A percentile compares a stretch with the other conserved stretches of the same genome.
Conservation (phyloP, 306 rosid genomes). For the Fagus crenata region DNA sequence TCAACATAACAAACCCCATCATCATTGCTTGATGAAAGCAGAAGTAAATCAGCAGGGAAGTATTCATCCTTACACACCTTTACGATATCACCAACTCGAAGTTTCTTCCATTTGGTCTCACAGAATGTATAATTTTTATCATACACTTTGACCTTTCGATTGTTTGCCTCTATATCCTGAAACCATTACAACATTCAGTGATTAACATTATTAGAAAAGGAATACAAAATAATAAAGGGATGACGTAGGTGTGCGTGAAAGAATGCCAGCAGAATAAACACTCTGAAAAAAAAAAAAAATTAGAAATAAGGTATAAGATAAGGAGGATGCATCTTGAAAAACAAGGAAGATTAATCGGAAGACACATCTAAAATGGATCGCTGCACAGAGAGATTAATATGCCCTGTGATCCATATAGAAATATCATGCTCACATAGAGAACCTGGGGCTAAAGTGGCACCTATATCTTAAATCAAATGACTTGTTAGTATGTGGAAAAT, state of each 20-base stretch:
- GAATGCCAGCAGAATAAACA: not conserved
- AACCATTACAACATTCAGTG: conserved; percentile 28
- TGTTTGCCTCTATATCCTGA: conserved; percentile 35
- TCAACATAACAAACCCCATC: conserved; percentile 40
- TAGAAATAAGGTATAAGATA: no score
- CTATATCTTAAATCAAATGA: no score
- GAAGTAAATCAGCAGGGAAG: conserved; percentile 39
- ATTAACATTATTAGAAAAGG: not conserved
- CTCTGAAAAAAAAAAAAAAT: no score
- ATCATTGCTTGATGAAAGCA: conserved; percentile 33
- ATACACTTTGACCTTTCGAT: conserved; percentile 19
- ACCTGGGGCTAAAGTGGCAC: no score
- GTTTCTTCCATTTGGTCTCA: conserved; percentile 24
- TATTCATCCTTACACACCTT: conserved; percentile 32
- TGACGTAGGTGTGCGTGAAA: not conserved
- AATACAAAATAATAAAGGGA: not conserved
- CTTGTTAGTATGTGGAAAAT: no score
- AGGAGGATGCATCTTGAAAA: no score
- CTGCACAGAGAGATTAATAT: no score
- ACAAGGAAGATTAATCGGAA: no score
- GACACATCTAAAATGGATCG: no score
- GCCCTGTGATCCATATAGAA: no score
- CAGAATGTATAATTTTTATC: conserved; percentile 9
- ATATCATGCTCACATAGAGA: no score
- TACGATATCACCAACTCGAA: conserved; percentile 31